These are phyloP conservation scores for Scheffersomyces illinoinensis DNA, from an alignment of 1,139 yeast species.

Conservation along the genomic window DNA sequence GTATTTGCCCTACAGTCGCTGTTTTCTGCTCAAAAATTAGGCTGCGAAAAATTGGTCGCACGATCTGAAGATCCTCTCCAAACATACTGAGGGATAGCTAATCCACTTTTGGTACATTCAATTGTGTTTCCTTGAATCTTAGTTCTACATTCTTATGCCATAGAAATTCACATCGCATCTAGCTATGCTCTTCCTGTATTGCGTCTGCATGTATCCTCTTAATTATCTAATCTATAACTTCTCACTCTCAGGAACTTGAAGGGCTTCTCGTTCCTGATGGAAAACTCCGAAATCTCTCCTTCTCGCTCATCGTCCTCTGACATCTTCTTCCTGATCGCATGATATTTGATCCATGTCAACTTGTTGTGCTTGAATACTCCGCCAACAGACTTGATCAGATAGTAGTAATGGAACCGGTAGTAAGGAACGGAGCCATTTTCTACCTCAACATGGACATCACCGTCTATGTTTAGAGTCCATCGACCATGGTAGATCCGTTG, in stretches of 20 bases:
- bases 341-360: slow-evolving; percentile 65
- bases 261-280: slow-evolving; percentile 70
- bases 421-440: slow-evolving; percentile 63
- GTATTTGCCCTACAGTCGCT: neutral
- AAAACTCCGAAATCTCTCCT: slow-evolving; percentile 55
- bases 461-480: slow-evolving; percentile 50
- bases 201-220: neutral
- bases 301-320: slow-evolving; percentile 39
- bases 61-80: neutral
- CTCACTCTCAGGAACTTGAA: slow-evolving; percentile 69
- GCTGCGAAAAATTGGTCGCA: neutral
- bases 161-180: neutral
- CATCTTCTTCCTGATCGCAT: slow-evolving; percentile 50
- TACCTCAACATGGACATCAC: slow-evolving; percentile 57
- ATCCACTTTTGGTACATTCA: too few species aligned
- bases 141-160: neutral
- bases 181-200: neutral
- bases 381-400: slow-evolving; percentile 59
- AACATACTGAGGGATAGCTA: neutral
- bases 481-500: slow-evolving; percentile 48
- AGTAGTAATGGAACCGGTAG: slow-evolving; percentile 63
- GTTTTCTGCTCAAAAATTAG: neutral
- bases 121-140: neutral
- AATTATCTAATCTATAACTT: slow-evolving; percentile 36
- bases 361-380: slow-evolving; percentile 58